Conservation (phyloP, 1,284 basidiomycete species). For the Cystobasidium pallidum region DNA sequence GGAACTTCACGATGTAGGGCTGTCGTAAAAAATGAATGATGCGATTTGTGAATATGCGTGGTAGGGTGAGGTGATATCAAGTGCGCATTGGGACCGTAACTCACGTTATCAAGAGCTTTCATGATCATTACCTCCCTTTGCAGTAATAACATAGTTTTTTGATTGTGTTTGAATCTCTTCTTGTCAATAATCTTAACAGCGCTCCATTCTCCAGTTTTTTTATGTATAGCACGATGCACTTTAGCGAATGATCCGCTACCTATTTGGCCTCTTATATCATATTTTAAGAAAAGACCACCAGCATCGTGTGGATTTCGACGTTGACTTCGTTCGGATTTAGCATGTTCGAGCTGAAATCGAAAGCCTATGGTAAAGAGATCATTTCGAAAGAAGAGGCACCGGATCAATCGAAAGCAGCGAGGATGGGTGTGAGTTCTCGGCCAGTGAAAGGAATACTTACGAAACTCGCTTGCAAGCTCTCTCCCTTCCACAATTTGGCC, state of each 20-base stretch:
- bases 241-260: constrained; percentile 80
- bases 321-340: constrained; percentile 9
- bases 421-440: not conserved
- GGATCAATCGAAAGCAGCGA: too few species aligned
- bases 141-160: constrained; percentile 62
- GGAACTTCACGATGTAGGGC: constrained; percentile 77
- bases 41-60: too few species aligned
- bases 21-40: too few species aligned
- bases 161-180: constrained; percentile 59
- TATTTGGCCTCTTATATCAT: constrained; percentile 57
- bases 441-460: not conserved
- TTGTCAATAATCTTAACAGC: constrained; percentile 73
- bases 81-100: too few species aligned
- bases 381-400: too few species aligned
- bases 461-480: constrained; percentile 30
- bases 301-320: constrained; percentile 36
- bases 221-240: constrained; percentile 70
- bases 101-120: constrained; percentile 68
- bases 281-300: constrained; percentile 47
- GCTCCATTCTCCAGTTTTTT: constrained; percentile 65
- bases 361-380: too few species aligned
- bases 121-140: constrained; percentile 79
- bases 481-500: constrained; percentile 2
- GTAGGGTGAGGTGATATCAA: too few species aligned
- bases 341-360: constrained; percentile 33